A percentile compares a stretch with the other conserved stretches of the same genome.
Evolutionary conservation across 2,329 filamentous ascomycete species (phyloP).

Genomic region (Claviceps pusilla): DNA sequence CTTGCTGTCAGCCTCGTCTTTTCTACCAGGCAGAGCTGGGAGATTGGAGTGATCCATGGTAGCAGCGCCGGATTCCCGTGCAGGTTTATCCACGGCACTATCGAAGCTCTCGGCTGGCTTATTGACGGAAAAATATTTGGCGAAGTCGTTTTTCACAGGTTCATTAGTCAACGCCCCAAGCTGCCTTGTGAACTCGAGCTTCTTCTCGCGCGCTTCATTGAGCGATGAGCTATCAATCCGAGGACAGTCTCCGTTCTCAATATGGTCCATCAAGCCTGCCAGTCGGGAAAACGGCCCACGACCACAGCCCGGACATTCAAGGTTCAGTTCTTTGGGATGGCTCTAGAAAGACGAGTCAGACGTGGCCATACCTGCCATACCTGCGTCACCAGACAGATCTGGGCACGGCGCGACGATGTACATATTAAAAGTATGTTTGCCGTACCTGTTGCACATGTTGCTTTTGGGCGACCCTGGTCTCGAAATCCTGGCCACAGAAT

Average conservation of each 20-base stretch:
- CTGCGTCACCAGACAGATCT: no score
- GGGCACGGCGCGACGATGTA: background rate
- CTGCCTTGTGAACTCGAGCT: slow-evolving; percentile 20
- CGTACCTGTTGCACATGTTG: slow-evolving; percentile 23
- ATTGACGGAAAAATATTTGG: slow-evolving; percentile 10
- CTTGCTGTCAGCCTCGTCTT: background rate
- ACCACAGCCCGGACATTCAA: slow-evolving; percentile 33
- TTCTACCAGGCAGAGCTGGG: background rate
- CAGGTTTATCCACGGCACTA: background rate
- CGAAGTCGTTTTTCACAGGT: slow-evolving; percentile 16
- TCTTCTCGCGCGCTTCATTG: slow-evolving; percentile 20
- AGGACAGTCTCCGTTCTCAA: slow-evolving; percentile 28
- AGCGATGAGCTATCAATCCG: slow-evolving; percentile 19
- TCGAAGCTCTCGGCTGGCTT: background rate
- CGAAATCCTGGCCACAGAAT: slow-evolving; percentile 23
- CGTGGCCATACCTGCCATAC: background rate
- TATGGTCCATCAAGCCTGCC: slow-evolving; percentile 26
- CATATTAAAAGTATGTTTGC: slow-evolving; percentile 4
- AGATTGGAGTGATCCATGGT: background rate
- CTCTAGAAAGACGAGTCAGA: background rate
- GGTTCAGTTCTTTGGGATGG: slow-evolving; percentile 20
- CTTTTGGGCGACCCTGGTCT: slow-evolving; percentile 15
- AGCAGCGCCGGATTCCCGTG: background rate
- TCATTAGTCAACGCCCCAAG: slow-evolving; percentile 14
- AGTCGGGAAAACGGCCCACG: slow-evolving; percentile 21